Base-by-base conservation (phyloP, 208 protist genomes). In the Naegleria fowleri region DNA sequence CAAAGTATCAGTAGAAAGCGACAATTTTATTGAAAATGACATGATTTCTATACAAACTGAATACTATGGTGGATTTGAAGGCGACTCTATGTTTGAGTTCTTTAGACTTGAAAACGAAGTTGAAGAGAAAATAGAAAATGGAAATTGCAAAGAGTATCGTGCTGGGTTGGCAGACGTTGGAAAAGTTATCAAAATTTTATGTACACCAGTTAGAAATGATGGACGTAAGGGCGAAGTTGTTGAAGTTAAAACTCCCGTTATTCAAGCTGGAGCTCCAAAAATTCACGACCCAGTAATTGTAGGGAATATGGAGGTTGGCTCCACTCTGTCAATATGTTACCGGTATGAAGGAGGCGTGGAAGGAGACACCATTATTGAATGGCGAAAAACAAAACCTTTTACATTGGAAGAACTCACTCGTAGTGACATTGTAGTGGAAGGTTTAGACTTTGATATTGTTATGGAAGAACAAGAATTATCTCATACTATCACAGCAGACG, bases 171-270 rank as follows among this genome's bases (percentile, higher is more conserved):
- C 13, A n/a, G 85, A 88, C 58, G 25, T 88, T 29, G 41, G 85
- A 33, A 39, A 29, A 5, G 19, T 7, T 13, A 58, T 88, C 11
- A 88, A 58, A 58, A 40, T 88, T 59, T 40, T 40, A 7, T 48
- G 39, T n/a, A 88, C 85, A 39, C 85, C 85, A 38, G 85, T 88
- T 22, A 88, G 85, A 58, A 19, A 58, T 58, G 85, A 88, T 88
- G 85, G 85, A 39, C 5, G 51, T 39, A 58, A 39, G 16, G 85
- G 85, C 3, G 85, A 88, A 36, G 3, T 43, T 19, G 33, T 88
- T 86, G 33, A 38, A 29, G 83, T 43, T 51, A 22, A 48, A 48
- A 48, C 83, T 43, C 83, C 33, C 19, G n/a, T 36, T 11, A 79
- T 79, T 5, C 25, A 36, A 9, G 25, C 67, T 36, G 67, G 25